Base-by-base conservation (phyloP, 2,329 filamentous ascomycete species). In the Beauveria scarabaeidicola region DNA sequence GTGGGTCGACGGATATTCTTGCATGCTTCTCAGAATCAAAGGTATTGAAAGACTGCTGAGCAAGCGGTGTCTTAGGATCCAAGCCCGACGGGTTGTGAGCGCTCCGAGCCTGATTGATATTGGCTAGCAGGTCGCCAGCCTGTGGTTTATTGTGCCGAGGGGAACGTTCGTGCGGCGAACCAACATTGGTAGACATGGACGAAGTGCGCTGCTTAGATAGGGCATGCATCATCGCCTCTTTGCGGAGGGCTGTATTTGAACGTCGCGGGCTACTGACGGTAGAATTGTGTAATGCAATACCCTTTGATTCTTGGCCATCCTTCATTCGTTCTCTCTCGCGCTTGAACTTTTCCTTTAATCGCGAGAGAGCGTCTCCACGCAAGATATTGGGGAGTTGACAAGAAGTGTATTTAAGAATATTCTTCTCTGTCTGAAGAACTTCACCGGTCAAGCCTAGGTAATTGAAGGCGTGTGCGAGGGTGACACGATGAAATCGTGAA, bases 371-470 rank as follows among this genome's bases (percentile, higher is more conserved):
- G 61, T 89, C 84, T 5, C 94, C 94, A 32, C 92, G 86, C 8
- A 99, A 78, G 61, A 94, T 88, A 66, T 96, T 96, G 1, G 95
- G 94, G 48, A 99, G 77, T 68, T 97, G 91, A 68, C 91, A 94
- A 21, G 86, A 88, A 0, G 93, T 97, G 70, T 91, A 97, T 65
- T 89, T 90, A 70, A 94, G 88, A 89, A 99, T 96, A 63, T 90
- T 87, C 70, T 90, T 90, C 70, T 99, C 94, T 0, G 92, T 97
- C 52, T 91, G 88, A 13, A 99, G 74, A 0, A 99, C 93, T 68
- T 99, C 94, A 43, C 87, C 90, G 0, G 91, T 96, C 46, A 99
- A 74, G 1, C 95, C 94, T 17, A 99, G 83, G 68, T 99, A 99
- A 58, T 90, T 90, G 77, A 97, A 94, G 0, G 91, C 94, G 11